Evolutionary conservation across 1,139 yeast species (phyloP).

Genomic region (Pichia sp.): DNA sequence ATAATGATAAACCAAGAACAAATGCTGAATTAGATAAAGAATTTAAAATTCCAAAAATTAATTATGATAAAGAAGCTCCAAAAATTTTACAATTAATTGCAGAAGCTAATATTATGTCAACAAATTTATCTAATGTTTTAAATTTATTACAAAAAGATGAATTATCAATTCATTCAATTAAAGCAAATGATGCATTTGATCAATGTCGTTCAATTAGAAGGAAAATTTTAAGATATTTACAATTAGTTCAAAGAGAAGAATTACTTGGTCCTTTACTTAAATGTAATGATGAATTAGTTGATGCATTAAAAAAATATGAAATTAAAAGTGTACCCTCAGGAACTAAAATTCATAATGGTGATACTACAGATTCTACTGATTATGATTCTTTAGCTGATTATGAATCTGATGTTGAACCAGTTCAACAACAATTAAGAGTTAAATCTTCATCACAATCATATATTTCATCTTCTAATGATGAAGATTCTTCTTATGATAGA

Average conservation of each 20-base stretch:
- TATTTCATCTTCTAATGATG: conserved; percentile 14
- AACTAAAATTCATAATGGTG: conserved; percentile 20
- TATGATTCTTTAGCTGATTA: conserved; percentile 31
- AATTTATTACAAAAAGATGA: conserved; percentile 45
- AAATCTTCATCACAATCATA: conserved; percentile 32
- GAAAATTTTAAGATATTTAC: conserved; percentile 71
- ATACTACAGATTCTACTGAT: conserved; percentile 29
- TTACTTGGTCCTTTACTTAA: conserved; percentile 76
- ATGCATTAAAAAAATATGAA: conserved; percentile 65
- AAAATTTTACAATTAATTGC: conserved; percentile 64
- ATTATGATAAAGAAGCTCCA: conserved; percentile 67
- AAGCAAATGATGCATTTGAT: conserved; percentile 57
- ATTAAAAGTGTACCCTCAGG: conserved; percentile 42
- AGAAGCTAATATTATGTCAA: conserved; percentile 69
- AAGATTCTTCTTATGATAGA: conserved; percentile 13
- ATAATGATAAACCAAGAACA: conserved; percentile 18
- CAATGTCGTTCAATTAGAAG: conserved; percentile 73
- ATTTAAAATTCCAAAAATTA: conserved; percentile 61
- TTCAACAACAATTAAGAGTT: conserved; percentile 21
- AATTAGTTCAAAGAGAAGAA: conserved; percentile 76
- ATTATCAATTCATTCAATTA: conserved; percentile 56
- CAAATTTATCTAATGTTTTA: conserved; percentile 62
- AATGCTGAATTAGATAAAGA: conserved; percentile 46
- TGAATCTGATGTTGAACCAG: conserved; percentile 28
- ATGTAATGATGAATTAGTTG: conserved; percentile 84